Percentiles rank a stretch among this genome's conserved stretches.
These are phyloP conservation scores for Globisporangium ultimum DNA, from an alignment of 352 stramenopile species.

Conservation along the genomic window DNA sequence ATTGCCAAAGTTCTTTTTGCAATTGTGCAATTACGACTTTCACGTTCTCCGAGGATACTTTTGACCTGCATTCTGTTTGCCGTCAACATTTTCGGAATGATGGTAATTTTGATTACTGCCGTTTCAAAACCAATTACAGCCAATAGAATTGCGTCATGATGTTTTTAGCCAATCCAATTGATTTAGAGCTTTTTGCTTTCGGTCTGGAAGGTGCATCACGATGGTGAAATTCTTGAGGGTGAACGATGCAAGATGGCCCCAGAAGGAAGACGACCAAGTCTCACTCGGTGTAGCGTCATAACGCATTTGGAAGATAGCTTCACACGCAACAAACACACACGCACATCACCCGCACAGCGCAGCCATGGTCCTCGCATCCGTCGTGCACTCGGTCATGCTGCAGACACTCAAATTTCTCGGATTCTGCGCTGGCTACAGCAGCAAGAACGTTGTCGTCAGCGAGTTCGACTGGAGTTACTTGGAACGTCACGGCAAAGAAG, in stretches of 20 bases:
- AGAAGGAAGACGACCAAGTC: not conserved
- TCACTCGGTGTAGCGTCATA: not conserved
- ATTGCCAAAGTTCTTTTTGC: not conserved
- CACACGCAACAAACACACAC: not conserved
- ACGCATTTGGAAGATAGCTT: not conserved
- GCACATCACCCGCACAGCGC: not conserved
- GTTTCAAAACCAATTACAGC: too few relatives aligned
- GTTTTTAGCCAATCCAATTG: too few relatives aligned
- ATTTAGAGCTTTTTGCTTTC: too few relatives aligned
- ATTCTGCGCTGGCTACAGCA: slow-evolving; percentile 43
- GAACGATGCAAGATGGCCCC: not conserved
- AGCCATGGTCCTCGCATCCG: slow-evolving; percentile 18
- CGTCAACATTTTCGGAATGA: not conserved
- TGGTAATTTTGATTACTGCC: slow-evolving; percentile 1
- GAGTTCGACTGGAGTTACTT: slow-evolving; percentile 69
- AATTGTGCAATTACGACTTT: not conserved
- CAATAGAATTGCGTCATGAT: too few relatives aligned
- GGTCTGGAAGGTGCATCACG: not conserved
- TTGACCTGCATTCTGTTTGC: not conserved
- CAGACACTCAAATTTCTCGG: slow-evolving; percentile 36
- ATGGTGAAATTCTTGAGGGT: not conserved
- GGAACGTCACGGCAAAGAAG: slow-evolving; percentile 34
- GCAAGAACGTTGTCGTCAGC: slow-evolving; percentile 34
- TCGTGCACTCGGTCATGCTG: slow-evolving; percentile 24
- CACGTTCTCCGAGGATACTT: not conserved